Evolutionary conservation across 768 basidiomycete genomes (phyloP), one percentile per base, ranked within the genome.

Genomic region (Pleurotus pulmonarius): DNA sequence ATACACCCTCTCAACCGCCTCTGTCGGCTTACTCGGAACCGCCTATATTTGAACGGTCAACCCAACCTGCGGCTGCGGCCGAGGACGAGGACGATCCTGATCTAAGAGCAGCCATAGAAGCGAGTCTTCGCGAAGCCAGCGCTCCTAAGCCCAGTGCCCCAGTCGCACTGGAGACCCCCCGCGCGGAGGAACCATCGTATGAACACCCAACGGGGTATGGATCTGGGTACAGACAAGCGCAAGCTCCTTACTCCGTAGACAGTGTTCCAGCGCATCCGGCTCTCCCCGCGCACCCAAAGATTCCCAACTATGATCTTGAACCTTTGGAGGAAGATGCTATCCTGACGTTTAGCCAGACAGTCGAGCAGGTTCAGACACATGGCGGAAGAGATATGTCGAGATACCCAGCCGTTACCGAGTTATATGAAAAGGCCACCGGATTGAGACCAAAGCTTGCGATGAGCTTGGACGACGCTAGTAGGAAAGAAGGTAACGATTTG

Each of bases 41-140:
- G 5, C 92, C 89, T 8, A 75, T 90, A 43, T 81, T 87, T 56
- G 83, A 83, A 64, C 73, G 76, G 46, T 71, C 67, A 55, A 79
- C 78, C 51, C 81, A 79, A 13, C 71, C 77, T 48, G 52, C 58
- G 51, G 59, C 63, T 13, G 62, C 65, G 13, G 73, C 69, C 3
- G 83, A 77, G 9, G 89, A 92, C 9, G 95, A 96, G 29, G 90
- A 96, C 3, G 96, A 99, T 69, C 90, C 90, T 9, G 94, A 98
- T 57, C 75, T 99, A 16, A 83, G 79, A 57, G 91, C 96, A 16
- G 97, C 97, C 0, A 99, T 99, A 49, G 94, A 98, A 66, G 97
- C 97, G 0, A 93, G 90, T 66, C 70, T 99, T 59, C 79, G 86
- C n/a, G 97, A 99, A 63, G 87, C 82, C 2, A 85, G 78, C 57